These are phyloP conservation scores for Thermoascus crustaceus DNA, from an alignment of 2,329 filamentous ascomycete species.

Conservation along the genomic window DNA sequence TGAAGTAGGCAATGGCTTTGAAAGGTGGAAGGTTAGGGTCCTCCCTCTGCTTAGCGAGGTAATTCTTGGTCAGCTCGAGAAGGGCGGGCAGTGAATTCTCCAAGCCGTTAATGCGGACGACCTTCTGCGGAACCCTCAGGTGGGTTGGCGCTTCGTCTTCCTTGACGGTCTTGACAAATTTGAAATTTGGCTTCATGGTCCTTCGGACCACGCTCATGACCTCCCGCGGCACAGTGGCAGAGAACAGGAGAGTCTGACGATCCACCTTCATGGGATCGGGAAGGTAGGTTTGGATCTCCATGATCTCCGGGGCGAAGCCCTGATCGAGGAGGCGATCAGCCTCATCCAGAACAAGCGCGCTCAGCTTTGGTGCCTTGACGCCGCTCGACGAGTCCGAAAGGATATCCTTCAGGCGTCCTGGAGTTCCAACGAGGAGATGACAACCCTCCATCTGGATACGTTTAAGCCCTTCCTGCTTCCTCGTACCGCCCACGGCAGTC, in stretches of 20 bases:
- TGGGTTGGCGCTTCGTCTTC: slow-evolving; percentile 80
- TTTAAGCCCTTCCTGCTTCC: slow-evolving; percentile 60
- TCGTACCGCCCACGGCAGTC: slow-evolving; percentile 85
- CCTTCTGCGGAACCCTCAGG: slow-evolving; percentile 70
- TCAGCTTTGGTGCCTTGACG: slow-evolving; percentile 55
- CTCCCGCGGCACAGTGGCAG: slow-evolving; percentile 78
- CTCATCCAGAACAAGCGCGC: slow-evolving; percentile 56
- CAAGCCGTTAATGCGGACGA: slow-evolving; percentile 58
- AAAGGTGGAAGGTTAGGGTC: slow-evolving; percentile 53
- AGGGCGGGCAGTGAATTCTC: slow-evolving; percentile 70
- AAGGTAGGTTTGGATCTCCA: slow-evolving; percentile 52
- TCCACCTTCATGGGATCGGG: slow-evolving; percentile 56
- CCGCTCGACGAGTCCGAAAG: slow-evolving; percentile 57
- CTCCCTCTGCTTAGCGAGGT: slow-evolving; percentile 39
- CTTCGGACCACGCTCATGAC: slow-evolving; percentile 71
- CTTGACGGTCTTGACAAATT: slow-evolving; percentile 82
- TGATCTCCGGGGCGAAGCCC: slow-evolving; percentile 59
- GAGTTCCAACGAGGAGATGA: slow-evolving; percentile 83
- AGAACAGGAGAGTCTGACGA: slow-evolving; percentile 90
- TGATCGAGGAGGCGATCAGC: slow-evolving; percentile 60
- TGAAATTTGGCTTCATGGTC: slow-evolving; percentile 74
- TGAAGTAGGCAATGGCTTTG: slow-evolving; percentile 94
- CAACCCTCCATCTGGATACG: slow-evolving; percentile 68
- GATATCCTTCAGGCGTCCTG: slow-evolving; percentile 77
- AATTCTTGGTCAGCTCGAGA: slow-evolving; percentile 63